A percentile compares a stretch with the other conserved stretches of the same genome.
These are phyloP conservation scores for Neoboletus magnificus DNA, from an alignment of 768 basidiomycete species.

Conservation along the genomic window DNA sequence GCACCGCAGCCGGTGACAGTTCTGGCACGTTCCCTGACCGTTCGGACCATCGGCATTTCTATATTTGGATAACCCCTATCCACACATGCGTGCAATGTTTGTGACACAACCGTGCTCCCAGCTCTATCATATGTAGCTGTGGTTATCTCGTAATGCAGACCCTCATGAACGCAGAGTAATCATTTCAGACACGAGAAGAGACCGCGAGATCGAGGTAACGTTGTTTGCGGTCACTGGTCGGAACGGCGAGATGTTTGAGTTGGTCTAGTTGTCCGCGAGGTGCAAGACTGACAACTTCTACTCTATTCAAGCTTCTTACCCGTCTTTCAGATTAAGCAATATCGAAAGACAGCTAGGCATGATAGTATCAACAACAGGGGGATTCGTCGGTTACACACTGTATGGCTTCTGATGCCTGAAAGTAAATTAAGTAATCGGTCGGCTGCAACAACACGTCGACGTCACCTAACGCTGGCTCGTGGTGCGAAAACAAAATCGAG, in stretches of 20 bases:
- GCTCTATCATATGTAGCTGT: no score
- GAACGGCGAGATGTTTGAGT: no score
- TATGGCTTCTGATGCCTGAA: background rate
- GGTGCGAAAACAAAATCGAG: conserved; percentile 52
- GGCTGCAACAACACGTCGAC: conserved; percentile 82
- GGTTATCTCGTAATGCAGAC: background rate
- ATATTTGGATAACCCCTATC: background rate
- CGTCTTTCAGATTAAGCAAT: background rate
- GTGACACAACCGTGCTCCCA: no score
- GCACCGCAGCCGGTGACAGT: background rate
- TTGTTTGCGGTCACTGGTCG: background rate
- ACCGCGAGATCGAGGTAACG: no score
- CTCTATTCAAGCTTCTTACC: background rate
- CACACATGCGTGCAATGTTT: no score
- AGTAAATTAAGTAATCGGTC: no score
- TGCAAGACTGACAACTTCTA: background rate
- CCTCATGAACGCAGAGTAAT: background rate
- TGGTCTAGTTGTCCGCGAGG: background rate
- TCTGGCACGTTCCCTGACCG: conserved; percentile 9
- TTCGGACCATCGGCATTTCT: conserved; percentile 18
- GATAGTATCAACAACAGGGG: background rate
- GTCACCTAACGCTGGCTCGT: conserved; percentile 62
- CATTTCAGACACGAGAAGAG: background rate
- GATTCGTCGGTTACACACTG: no score
- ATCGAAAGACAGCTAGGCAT: background rate